A percentile compares a stretch with the other conserved stretches of the same genome.
These are phyloP conservation scores for Vitis labrusca DNA, from an alignment of 164 flowering plant genomes.

Conservation along the genomic window DNA sequence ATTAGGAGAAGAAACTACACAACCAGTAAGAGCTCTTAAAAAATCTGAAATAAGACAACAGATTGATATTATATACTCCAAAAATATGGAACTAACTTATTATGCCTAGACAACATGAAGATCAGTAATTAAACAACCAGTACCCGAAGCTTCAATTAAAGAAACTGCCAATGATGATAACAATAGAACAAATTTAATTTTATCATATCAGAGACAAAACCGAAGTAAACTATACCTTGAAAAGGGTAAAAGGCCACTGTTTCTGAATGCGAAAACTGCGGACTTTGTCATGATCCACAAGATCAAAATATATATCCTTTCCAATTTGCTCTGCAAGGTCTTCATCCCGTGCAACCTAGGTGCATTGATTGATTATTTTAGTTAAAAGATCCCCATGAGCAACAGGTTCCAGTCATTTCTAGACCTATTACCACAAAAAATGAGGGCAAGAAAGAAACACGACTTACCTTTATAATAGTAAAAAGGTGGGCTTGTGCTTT, in stretches of 20 bases:
- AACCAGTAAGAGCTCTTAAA: no score
- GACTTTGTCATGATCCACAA: conserved; percentile 89
- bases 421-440: conserved; percentile 4
- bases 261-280: conserved; percentile 77
- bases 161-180: no score
- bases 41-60: no score
- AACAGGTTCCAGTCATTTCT: neutral
- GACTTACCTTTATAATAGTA: conserved; percentile 73
- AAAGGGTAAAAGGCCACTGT: conserved; percentile 55
- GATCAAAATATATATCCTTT: conserved; percentile 76
- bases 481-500: conserved; percentile 86
- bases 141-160: no score
- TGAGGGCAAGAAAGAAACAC: neutral
- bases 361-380: conserved; percentile 3
- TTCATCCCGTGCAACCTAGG: conserved; percentile 76
- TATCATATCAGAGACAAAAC: neutral
- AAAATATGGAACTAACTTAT: no score
- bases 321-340: conserved; percentile 81
- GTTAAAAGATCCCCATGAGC: neutral
- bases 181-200: no score
- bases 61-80: no score
- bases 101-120: no score
- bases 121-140: no score
- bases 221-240: conserved; percentile 49
- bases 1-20: no score